A percentile compares a stretch with the other conserved stretches of the same genome.
Conservation (phyloP, 345 rosid species). For the Kandelia obovata region DNA sequence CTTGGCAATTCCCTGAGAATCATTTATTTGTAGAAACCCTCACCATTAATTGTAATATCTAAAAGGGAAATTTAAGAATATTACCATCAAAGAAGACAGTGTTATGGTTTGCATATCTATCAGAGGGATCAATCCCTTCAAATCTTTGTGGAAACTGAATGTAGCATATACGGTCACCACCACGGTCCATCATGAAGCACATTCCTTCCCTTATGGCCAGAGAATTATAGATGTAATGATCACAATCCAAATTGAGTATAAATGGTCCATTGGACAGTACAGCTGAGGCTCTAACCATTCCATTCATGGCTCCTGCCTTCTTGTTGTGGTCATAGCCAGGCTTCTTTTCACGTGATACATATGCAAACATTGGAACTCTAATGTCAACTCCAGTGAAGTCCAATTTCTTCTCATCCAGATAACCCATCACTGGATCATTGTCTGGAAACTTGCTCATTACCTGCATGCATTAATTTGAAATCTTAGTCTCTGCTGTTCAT, state of each 20-base stretch:
- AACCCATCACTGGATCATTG: conserved; percentile 63
- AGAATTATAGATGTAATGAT: conserved; percentile 76
- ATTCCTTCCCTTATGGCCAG: conserved; percentile 79
- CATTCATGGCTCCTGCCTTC: conserved; percentile 97
- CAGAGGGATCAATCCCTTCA: conserved; percentile 95
- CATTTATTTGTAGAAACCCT: background rate
- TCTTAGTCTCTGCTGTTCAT: no score
- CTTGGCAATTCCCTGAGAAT: no score
- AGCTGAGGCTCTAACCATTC: conserved; percentile 90
- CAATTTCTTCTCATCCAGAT: conserved; percentile 52
- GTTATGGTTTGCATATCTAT: conserved; percentile 89
- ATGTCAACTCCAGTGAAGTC: conserved; percentile 76
- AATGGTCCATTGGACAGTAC: conserved; percentile 81
- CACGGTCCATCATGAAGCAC: conserved; percentile 99
- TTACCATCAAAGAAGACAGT: conserved; percentile 84
- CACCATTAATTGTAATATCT: background rate
- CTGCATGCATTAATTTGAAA: conserved; percentile 23
- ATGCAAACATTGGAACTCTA: conserved; percentile 80
- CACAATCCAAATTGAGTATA: conserved; percentile 84
- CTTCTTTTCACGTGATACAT: conserved; percentile 79
- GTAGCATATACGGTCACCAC: conserved; percentile 86
- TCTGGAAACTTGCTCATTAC: conserved; percentile 85
- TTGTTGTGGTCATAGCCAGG: conserved; percentile 85
- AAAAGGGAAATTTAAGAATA: background rate
- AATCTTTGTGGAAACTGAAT: conserved; percentile 91